Evolutionary conservation across 2,329 filamentous ascomycete species (phyloP), one percentile per base, ranked within the genome.

Genomic region (Aspergillus tanneri): DNA sequence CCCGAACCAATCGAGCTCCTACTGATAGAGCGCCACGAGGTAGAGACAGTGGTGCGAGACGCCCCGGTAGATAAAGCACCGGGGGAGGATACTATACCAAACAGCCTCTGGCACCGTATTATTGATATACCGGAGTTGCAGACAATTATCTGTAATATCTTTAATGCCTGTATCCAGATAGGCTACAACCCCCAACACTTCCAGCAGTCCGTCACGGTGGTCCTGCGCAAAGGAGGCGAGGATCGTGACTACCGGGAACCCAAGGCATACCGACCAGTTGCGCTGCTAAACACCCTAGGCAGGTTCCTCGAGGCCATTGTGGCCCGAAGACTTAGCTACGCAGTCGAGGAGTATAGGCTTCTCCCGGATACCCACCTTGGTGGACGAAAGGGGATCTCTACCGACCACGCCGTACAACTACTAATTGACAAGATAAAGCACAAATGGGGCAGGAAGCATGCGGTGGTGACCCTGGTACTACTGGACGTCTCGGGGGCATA

Each of bases 201-300:
- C 39, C 21, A 34, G 12, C 22, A 40, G 11, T 43, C 39, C 9
- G 38, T 18, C 16, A 51, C 44, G 2, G 46, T 58, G 12, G 40
- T 55, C 9, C 47, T 60, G 8, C 43, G 52, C n/a, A 60, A 60
- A 39, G 49, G 51, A 21, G 53, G 58, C 1, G 58, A 59, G 41
- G 37, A 27, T 6, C n/a, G n/a, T n/a, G 45, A 59, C 46, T 60
- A 60, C 32, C 30, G 28, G 4, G 39, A 46, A 19, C 41, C 47
- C 4, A 55, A 56, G 43, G 40, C 46, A 6, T 58, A 59, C 45
- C 49, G 49, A 2, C 55, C 47, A 5, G 55, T 59, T 14, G 48
- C 54, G 8, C 48, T 57, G 9, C 52, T 59, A 2, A 47, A 41
- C 35, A 54, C 44, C 27, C 49, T 52, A 40, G 49, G 49, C 45